These are phyloP conservation scores for Globisporangium paddicum DNA, from an alignment of 352 stramenopile species.

Conservation along the genomic window DNA sequence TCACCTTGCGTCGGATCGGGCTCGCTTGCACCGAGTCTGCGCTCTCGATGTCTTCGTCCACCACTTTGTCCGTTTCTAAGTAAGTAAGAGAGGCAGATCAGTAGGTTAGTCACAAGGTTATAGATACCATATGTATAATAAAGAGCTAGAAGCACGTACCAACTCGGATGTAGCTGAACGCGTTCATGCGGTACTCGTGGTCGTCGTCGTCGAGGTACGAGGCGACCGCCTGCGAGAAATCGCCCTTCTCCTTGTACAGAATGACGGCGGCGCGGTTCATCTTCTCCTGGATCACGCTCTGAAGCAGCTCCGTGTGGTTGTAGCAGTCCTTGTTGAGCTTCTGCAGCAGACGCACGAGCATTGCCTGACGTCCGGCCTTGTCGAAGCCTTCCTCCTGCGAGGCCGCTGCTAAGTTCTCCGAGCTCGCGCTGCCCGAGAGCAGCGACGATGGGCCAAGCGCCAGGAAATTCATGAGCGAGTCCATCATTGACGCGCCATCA, in stretches of 20 bases:
- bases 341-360: constrained; percentile 81
- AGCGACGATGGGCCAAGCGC: constrained; percentile 70
- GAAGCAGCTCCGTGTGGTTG: constrained; percentile 64
- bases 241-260: constrained; percentile 73
- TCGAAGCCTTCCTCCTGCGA: constrained; percentile 83
- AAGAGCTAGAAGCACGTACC: constrained; percentile 6
- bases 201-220: constrained; percentile 79
- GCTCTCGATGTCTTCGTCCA: constrained; percentile 35
- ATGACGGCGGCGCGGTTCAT: constrained; percentile 83
- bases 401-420: constrained; percentile 28
- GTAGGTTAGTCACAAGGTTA: neutral
- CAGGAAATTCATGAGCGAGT: constrained; percentile 87
- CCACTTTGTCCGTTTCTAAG: constrained; percentile 36
- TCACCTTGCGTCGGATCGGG: constrained; percentile 50
- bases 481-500: constrained; percentile 69
- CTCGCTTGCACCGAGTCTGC: constrained; percentile 18
- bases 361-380: constrained; percentile 71
- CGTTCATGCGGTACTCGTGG: constrained; percentile 78
- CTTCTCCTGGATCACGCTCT: constrained; percentile 65
- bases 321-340: constrained; percentile 83
- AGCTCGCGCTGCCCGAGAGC: constrained; percentile 24
- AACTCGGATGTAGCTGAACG: constrained; percentile 79
- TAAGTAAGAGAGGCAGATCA: neutral
- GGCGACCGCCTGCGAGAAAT: constrained; percentile 72
- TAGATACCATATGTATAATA: neutral